Conservation (phyloP, 2,329 filamentous ascomycete genomes). For the Neopestalotiopsis sp. region DNA sequence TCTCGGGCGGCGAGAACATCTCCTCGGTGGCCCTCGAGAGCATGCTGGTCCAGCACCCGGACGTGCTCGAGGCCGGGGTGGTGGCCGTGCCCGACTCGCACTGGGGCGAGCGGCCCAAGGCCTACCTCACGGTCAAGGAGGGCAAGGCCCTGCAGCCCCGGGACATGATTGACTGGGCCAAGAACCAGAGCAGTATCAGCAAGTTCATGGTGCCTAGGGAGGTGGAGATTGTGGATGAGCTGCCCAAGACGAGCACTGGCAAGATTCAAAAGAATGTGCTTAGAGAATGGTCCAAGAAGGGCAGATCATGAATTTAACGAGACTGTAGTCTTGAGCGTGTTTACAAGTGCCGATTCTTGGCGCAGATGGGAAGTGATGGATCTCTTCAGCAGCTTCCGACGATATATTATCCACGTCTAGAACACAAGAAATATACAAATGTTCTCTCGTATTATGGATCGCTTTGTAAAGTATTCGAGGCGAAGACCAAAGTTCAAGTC, state of each 20-base stretch:
- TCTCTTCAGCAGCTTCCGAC: neutral
- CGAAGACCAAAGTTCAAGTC: too few relatives aligned
- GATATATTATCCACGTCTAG: neutral
- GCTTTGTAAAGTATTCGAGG: too few relatives aligned
- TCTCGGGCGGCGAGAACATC: slow-evolving; percentile 96
- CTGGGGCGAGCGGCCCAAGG: slow-evolving; percentile 97
- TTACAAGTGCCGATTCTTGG: too few relatives aligned
- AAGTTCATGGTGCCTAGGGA: slow-evolving; percentile 84
- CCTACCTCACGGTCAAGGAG: slow-evolving; percentile 81
- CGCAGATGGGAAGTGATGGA: neutral
- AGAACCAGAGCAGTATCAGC: slow-evolving; percentile 78
- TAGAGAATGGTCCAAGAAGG: slow-evolving; percentile 77
- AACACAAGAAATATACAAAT: neutral
- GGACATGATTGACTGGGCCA: slow-evolving; percentile 86
- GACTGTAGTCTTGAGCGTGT: neutral
- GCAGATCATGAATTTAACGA: slow-evolving; percentile 10
- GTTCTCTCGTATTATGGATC: too few relatives aligned
- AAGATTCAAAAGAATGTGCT: slow-evolving; percentile 97
- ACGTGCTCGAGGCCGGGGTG: slow-evolving; percentile 89
- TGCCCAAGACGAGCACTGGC: slow-evolving; percentile 96
- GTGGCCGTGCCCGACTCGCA: slow-evolving; percentile 86
- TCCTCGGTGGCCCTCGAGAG: slow-evolving; percentile 90
- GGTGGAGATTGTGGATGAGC: slow-evolving; percentile 79
- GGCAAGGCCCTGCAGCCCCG: slow-evolving; percentile 65
- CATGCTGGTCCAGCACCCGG: slow-evolving; percentile 86